Base-by-base conservation (phyloP, 1,139 yeast genomes). In the Debaryomyces singareniensis region DNA sequence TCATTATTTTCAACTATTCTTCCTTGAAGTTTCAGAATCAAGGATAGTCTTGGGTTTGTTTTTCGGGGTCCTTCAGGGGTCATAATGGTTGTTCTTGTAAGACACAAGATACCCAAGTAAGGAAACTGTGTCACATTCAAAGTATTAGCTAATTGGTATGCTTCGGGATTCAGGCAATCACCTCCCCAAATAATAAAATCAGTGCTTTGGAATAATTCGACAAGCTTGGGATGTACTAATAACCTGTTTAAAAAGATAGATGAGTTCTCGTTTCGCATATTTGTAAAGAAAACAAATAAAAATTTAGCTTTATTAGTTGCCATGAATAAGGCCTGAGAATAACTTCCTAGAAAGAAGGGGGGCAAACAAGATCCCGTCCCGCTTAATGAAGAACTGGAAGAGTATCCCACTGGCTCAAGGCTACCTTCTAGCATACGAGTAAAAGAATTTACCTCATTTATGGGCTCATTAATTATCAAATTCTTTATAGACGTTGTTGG, bases 171-270 rank as follows among this genome's bases (percentile, higher is more conserved):
- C 11, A 75, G 71, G 18, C 83, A 74, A 49, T 84, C 83, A 5
- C 96, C 96, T 22, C 93, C 95, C 97, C 97, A 91, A 4, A 86
- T 60, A 3, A 86, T 46, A 3, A 78, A 53, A 27, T 70, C 61
- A 30, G 68, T 69, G 20, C 40, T 33, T 11, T 39, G 35, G 28
- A 84, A 56, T 29, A 80, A 58, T 6, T 59, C 57, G 5, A 73
- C 57, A 33, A 86, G 76, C 20, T 56, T 57, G 1, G 68, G 69
- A 39, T 74, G 65, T 23, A 78, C 58, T 26, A 87, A 55, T 3
- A 83, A 68, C 10, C 68, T 65, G n/a, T 68, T 55, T 34, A 78
- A 72, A 34, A 84, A 75, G 3, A 57, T 53, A 20, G 61, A 53
- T 1, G 79, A 68, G 33, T 75, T 72, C 38, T 83, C 91, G 48